A percentile compares a stretch with the other conserved stretches of the same genome.
Evolutionary conservation across 495 filamentous ascomycete genomes (phyloP).

Genomic region (Xylaria sp.): DNA sequence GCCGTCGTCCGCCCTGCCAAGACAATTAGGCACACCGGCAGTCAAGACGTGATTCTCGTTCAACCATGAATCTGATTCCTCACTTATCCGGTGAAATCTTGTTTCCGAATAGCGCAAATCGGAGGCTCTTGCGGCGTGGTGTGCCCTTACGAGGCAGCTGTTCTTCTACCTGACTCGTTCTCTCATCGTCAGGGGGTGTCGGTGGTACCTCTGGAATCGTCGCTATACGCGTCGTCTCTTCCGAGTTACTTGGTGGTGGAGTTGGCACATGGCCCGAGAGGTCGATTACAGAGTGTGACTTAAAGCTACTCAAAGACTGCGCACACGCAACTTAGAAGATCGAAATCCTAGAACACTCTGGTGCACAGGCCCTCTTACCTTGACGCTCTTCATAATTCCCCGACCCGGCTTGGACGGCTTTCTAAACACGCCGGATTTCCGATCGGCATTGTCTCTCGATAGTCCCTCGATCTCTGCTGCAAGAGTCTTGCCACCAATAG

Average conservation of each 20-base stretch:
- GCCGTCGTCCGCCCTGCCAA: neutral
- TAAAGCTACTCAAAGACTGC: slow-evolving; percentile 41
- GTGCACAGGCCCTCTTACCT: slow-evolving; percentile 30
- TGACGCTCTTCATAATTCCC: slow-evolving; percentile 36
- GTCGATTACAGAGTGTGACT: slow-evolving; percentile 35
- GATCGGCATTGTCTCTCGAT: slow-evolving; percentile 36
- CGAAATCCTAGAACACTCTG: neutral
- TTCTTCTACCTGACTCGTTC: slow-evolving; percentile 31
- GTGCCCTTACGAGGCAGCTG: slow-evolving; percentile 34
- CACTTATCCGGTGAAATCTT: slow-evolving; percentile 18
- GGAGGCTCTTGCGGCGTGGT: slow-evolving; percentile 38
- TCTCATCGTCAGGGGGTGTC: slow-evolving; percentile 42
- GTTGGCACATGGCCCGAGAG: slow-evolving; percentile 34
- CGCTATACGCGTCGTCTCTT: slow-evolving; percentile 37
- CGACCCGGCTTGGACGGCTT: slow-evolving; percentile 37
- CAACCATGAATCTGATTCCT: neutral
- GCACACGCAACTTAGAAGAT: slow-evolving; percentile 32
- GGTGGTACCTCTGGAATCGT: slow-evolving; percentile 42
- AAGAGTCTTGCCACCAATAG: slow-evolving; percentile 71
- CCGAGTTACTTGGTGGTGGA: slow-evolving; percentile 38
- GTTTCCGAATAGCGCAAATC: slow-evolving; percentile 39
- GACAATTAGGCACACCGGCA: neutral
- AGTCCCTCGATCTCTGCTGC: slow-evolving; percentile 70
- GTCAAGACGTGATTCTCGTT: neutral
- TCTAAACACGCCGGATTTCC: slow-evolving; percentile 34